Evolutionary conservation across 2,329 filamentous ascomycete species (phyloP), one percentile per base, ranked within the genome.

Genomic region (Sporothrix phasma): DNA sequence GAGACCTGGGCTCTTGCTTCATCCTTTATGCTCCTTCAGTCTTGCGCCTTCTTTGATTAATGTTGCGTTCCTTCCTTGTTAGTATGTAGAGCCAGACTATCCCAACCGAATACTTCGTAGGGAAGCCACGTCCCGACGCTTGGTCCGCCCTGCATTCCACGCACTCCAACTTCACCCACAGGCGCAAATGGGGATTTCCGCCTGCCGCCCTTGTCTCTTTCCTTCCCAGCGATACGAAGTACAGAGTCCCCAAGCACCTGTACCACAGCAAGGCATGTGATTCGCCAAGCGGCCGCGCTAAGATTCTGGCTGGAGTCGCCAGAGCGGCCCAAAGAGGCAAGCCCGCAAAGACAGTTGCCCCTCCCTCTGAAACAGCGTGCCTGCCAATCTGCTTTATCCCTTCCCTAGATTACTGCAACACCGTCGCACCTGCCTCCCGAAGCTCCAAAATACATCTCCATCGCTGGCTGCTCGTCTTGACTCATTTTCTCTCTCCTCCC

Each of bases 211-310:
- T 29, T 37, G 29, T 41, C 53, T 56, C 56, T 46, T 60, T 60
- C 49, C 29, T 29, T 53, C n/a, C n/a, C n/a, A n/a, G n/a, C n/a
- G n/a, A n/a, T n/a, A n/a, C n/a, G n/a, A n/a, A n/a, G n/a, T n/a
- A n/a, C n/a, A n/a, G n/a, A n/a, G 15, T 26, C 29, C 8, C 49
- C 19, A 19, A 43, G 41, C 58, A 61, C 49, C 49, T 59, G 59
- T 24, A 26, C 26, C 45, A 45, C 58, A 61, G 59, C 51, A 49
- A 54, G 64, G 59, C 51, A 43, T 62, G 59, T 51, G 49, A 65
- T 65, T 65, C 49, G 63, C 43, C 37, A 51, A 46, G 24, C 3
- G 19, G 43, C 17, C 49, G 58, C 61, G 41, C 51, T 47, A 56
- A 51, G 39, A 13, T 7, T 45, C 41, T 61, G 41, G 39, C 11